Evolutionary conservation across 208 protist species (phyloP).

Genomic region (Leishmania martiniquensis): DNA sequence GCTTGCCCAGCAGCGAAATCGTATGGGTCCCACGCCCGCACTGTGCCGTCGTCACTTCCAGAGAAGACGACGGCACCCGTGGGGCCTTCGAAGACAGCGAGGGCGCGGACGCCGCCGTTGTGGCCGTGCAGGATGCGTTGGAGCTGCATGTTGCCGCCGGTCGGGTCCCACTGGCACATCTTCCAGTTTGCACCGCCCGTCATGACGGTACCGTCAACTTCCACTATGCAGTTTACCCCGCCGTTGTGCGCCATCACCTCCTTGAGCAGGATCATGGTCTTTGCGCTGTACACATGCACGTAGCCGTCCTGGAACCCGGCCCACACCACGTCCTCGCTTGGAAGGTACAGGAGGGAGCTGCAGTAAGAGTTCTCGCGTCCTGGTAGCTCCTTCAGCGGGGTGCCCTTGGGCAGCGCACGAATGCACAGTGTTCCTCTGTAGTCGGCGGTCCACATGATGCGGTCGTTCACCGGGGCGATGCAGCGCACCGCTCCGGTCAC

Average conservation of each 20-base stretch:
- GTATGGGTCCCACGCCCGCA: slow-evolving; percentile 86
- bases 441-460: slow-evolving; percentile 79
- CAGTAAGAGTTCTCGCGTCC: slow-evolving; percentile 59
- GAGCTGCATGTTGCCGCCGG: slow-evolving; percentile 20
- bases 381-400: slow-evolving; percentile 48
- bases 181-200: slow-evolving; percentile 82
- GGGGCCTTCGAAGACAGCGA: slow-evolving; percentile 52
- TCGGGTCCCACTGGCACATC: slow-evolving; percentile 64
- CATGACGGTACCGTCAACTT: slow-evolving; percentile 70
- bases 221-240: slow-evolving; percentile 32
- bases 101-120: slow-evolving; percentile 59
- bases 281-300: slow-evolving; percentile 70
- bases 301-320: slow-evolving; percentile 81
- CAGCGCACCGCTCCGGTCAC: slow-evolving; percentile 52
- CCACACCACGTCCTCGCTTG: slow-evolving; percentile 55
- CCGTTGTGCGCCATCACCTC: slow-evolving; percentile 39
- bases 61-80: slow-evolving; percentile 81
- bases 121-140: slow-evolving; percentile 70
- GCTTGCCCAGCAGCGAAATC: slow-evolving; percentile 3
- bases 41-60: slow-evolving; percentile 76
- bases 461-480: slow-evolving; percentile 63
- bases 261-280: slow-evolving; percentile 40
- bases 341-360: slow-evolving; percentile 64
- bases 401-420: slow-evolving; percentile 66
- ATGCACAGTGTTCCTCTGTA: slow-evolving; percentile 68